These are phyloP conservation scores for Tolypocladium album DNA, from an alignment of 2,329 filamentous ascomycete species.

Conservation along the genomic window DNA sequence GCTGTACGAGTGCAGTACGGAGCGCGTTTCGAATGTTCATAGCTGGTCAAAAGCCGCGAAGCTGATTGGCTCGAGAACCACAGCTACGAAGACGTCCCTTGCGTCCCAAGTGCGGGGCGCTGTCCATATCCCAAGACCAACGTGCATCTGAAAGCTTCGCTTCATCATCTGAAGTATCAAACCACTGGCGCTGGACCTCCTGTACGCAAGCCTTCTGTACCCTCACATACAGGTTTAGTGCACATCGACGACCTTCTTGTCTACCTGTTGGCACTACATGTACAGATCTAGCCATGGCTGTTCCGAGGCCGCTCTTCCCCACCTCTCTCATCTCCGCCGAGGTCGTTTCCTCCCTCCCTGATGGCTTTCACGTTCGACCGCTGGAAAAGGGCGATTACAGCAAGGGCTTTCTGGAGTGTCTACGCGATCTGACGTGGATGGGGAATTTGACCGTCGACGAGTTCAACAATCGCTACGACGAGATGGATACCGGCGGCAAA, in stretches of 20 bases:
- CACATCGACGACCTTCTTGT: background rate
- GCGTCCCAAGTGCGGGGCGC: background rate
- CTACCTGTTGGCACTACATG: background rate
- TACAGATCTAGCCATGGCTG: slow-evolving; percentile 4
- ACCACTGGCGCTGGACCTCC: background rate
- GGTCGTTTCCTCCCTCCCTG: slow-evolving; percentile 49
- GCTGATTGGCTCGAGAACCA: background rate
- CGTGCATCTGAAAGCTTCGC: background rate
- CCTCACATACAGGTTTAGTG: background rate
- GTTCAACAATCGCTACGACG: slow-evolving; percentile 60
- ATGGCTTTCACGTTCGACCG: slow-evolving; percentile 61
- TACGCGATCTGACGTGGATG: slow-evolving; percentile 67
- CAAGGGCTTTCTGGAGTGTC: slow-evolving; percentile 63
- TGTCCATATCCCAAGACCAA: background rate
- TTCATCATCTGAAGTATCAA: background rate
- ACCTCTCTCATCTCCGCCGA: slow-evolving; percentile 53
- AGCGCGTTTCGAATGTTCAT: background rate
- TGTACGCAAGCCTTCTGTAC: background rate
- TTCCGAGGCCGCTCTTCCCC: slow-evolving; percentile 44
- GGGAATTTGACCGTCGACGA: slow-evolving; percentile 57
- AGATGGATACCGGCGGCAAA: slow-evolving; percentile 26
- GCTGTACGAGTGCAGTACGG: too few species aligned
- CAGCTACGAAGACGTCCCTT: background rate
- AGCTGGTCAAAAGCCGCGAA: background rate
- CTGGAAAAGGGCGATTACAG: slow-evolving; percentile 57